These are phyloP conservation scores for Phytophthora litchii DNA, from an alignment of 352 stramenopile species.

Conservation along the genomic window DNA sequence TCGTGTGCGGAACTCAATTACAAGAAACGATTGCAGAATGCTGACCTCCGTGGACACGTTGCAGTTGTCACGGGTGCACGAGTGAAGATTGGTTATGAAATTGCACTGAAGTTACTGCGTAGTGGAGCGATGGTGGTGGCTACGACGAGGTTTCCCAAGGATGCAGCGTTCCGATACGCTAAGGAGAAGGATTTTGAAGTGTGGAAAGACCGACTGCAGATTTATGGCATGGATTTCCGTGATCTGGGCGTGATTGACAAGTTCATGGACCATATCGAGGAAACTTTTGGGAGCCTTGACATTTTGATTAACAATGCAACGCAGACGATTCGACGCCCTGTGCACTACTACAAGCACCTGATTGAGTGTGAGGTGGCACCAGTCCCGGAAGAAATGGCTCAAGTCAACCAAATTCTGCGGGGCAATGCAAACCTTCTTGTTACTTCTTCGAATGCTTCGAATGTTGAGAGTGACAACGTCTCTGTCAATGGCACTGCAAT, in stretches of 20 bases:
- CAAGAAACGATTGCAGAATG: slow-evolving; percentile 91
- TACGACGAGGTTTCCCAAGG: slow-evolving; percentile 94
- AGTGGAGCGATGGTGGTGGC: slow-evolving; percentile 88
- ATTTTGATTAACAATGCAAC: slow-evolving; percentile 97
- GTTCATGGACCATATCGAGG: slow-evolving; percentile 91
- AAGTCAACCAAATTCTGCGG: slow-evolving; percentile 52
- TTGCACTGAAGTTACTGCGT: slow-evolving; percentile 92
- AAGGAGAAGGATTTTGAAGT: slow-evolving; percentile 85
- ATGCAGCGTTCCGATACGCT: slow-evolving; percentile 87
- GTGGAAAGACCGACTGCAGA: slow-evolving; percentile 83
- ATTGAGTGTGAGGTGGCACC: slow-evolving; percentile 78
- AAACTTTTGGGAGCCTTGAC: slow-evolving; percentile 80
- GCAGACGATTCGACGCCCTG: slow-evolving; percentile 94
- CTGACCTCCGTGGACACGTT: slow-evolving; percentile 77
- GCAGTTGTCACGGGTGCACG: slow-evolving; percentile 93
- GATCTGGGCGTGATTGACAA: slow-evolving; percentile 93
- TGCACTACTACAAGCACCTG: slow-evolving; percentile 92
- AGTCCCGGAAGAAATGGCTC: slow-evolving; percentile 50
- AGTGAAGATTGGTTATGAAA: slow-evolving; percentile 97
- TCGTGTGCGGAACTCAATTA: slow-evolving; percentile 93
- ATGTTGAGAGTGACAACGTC: slow-evolving; percentile 11
- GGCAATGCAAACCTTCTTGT: slow-evolving; percentile 56
- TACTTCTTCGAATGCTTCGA: slow-evolving; percentile 3
- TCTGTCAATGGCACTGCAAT: slow-evolving; percentile 32
- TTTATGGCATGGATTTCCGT: slow-evolving; percentile 95